A percentile compares a stretch with the other conserved stretches of the same genome.
Conservation (phyloP, 2,329 filamentous ascomycete genomes). For the Arthrobotrys iridis region DNA sequence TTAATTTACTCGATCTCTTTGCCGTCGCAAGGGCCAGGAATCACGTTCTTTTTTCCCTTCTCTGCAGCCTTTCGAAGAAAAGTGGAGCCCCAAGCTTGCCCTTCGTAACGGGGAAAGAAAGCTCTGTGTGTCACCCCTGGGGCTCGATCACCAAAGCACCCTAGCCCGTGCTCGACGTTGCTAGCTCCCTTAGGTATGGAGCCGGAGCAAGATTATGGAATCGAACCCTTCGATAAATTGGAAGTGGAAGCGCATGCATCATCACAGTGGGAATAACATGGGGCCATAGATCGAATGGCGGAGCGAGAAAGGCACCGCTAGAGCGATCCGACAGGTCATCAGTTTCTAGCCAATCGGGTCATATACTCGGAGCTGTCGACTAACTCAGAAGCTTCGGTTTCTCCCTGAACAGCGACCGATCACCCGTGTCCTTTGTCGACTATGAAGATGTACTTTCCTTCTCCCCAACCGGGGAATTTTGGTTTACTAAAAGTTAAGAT, state of each 20-base stretch:
- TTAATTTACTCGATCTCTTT: constrained; percentile 32
- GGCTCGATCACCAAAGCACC: constrained; percentile 7
- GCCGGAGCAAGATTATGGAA: constrained; percentile 29
- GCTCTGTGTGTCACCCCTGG: constrained; percentile 13
- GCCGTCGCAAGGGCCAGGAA: constrained; percentile 13
- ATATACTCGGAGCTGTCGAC: constrained; percentile 34
- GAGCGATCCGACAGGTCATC: constrained; percentile 14
- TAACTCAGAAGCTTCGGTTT: constrained; percentile 13
- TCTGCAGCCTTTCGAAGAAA: constrained; percentile 21
- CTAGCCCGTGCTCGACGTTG: constrained; percentile 17
- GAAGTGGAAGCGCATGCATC: constrained; percentile 53
- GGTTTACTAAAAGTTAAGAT: constrained; percentile 7
- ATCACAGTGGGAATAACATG: constrained; percentile 32
- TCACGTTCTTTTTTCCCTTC: constrained; percentile 23
- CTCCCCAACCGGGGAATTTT: neutral
- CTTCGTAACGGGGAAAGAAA: constrained; percentile 11
- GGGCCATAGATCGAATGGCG: constrained; percentile 15
- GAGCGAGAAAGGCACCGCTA: neutral
- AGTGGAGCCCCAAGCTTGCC: constrained; percentile 14
- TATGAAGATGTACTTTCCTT: neutral
- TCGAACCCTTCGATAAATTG: constrained; percentile 42
- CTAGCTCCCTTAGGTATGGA: constrained; percentile 40
- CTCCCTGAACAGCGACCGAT: neutral
- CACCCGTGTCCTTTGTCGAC: neutral
- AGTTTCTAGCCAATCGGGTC: constrained; percentile 49